Base-by-base conservation (phyloP, 2,329 filamentous ascomycete genomes). In the Colletotrichum aenigma region DNA sequence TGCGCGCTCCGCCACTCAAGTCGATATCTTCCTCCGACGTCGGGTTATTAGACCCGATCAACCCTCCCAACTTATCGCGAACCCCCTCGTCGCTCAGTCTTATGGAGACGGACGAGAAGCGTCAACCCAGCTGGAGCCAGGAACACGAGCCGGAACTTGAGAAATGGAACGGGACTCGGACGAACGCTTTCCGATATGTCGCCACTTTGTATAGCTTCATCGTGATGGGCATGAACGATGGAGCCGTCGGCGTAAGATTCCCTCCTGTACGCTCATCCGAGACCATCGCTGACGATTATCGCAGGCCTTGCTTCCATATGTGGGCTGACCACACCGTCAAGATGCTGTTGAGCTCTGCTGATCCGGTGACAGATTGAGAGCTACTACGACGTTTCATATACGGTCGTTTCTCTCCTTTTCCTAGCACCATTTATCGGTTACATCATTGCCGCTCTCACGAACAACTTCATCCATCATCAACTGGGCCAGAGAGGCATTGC, bases 401-500 rank as follows among this genome's bases (percentile, higher is more conserved):
- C 90, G 6, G 84, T 93, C 70, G 89, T 94, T 5, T 93, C 93
- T 0, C 87, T 94, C 3, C 84, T 94, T 58, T 95, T 94, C 81
- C 85, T 94, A 13, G 89, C 93, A 0, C 92, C 93, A 0, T 91
- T 94, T 65, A 85, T 89, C 4, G 93, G 93, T 62, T 95, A 94
- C 83, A 87, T 91, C 16, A 79, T 89, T 4, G 92, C 93, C 2
- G 93, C 92, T 2, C 83, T 94, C 2, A 81, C 89, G 66, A 95
- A 94, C 82, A 94, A 93, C 80, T 83, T 84, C 12, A 88, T 95
- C 61, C 93, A 94, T 82, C 86, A 92, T 78, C 86, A 85, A 48
- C 86, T 92, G 66, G 94, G 95, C 43, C 94, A 95, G 80, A 89
- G 93, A 18, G 94, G 94, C 12, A 89, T 96, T 12, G 93, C 94